Base-by-base conservation (phyloP, 2,329 filamentous ascomycete genomes). In the Dactylellina drechsleri region DNA sequence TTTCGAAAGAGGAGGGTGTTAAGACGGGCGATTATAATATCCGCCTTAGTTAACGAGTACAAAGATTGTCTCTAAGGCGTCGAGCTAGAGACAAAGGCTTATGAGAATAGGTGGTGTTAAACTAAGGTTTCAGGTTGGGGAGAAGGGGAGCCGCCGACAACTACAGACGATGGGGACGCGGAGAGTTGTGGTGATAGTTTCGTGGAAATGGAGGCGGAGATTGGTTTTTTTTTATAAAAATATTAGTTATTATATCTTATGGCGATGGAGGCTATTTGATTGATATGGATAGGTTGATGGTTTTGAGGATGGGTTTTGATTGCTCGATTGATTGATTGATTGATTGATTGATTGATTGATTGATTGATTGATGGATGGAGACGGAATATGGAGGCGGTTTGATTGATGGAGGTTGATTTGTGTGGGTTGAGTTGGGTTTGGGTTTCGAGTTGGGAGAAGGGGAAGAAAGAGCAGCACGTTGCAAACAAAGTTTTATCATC, bases 321-420 rank as follows among this genome's bases (percentile, higher is more conserved):
- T 52, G 49, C 18, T 52, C 4, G 43, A 47, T 47, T n/a, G 43
- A 47, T 47, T 3, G 43, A 47, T 47, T 47, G 43, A 18, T 47
- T 3, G 43, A 47, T 47, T 15, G 18, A 10, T n/a, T 3, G 26
- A 28, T 28, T 3, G 26, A 4, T 28, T 28, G n/a, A n/a, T 28
- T 28, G 26, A 28, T 28, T 47, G 43, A 18, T n/a, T 47, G 43
- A 47, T 4, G 43, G 43, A 47, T n/a, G 18, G 18, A 3, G 15
- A 18, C 4, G 43, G 3, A 12, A 47, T 47, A n/a, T 15, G 18
- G 43, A 47, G 43, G 4, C 15, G 18, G 43, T n/a, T 18, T 15
- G 18, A 47, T 15, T n/a, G 43, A 18, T 18, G 43, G 15, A 28
- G 26, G 26, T 28, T 28, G 26, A 28, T 28, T 28, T 28, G 26